Conservation (phyloP, 441 rosid species). For the Pelargonium australe region DNA sequence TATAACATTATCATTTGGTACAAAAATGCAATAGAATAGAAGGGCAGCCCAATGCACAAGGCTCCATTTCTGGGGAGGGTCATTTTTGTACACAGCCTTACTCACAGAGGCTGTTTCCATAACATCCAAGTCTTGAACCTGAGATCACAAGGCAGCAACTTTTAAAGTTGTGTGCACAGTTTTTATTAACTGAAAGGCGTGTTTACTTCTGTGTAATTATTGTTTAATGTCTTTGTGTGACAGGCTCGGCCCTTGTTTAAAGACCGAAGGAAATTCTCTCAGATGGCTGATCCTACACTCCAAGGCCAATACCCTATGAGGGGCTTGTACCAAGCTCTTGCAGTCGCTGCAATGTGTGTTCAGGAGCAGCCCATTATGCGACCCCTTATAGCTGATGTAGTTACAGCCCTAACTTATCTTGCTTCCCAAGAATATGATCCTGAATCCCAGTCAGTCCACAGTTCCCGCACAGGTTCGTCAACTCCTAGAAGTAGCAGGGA, state of each 20-base stretch:
- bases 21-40: too few relatives aligned
- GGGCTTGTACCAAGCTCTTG: slow-evolving; percentile 90
- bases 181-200: too few relatives aligned
- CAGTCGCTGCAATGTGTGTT: slow-evolving; percentile 95
- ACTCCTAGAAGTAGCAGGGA: slow-evolving; percentile 3
- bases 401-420: slow-evolving; percentile 72
- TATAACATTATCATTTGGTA: too few relatives aligned
- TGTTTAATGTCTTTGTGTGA: background rate
- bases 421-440: slow-evolving; percentile 63
- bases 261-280: slow-evolving; percentile 75
- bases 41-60: too few relatives aligned
- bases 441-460: slow-evolving; percentile 25
- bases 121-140: too few relatives aligned
- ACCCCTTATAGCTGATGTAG: slow-evolving; percentile 82
- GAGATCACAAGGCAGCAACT: too few relatives aligned
- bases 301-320: slow-evolving; percentile 83
- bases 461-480: slow-evolving; percentile 24
- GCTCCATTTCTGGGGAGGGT: too few relatives aligned
- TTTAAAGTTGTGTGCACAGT: too few relatives aligned
- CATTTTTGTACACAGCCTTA: too few relatives aligned
- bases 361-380: slow-evolving; percentile 91
- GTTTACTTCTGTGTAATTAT: background rate
- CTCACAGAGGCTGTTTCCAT: too few relatives aligned
- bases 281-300: slow-evolving; percentile 83
- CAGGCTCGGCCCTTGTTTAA: slow-evolving; percentile 91